Evolutionary conservation across 495 filamentous ascomycete species (phyloP).

Genomic region (Lepraria neglecta): DNA sequence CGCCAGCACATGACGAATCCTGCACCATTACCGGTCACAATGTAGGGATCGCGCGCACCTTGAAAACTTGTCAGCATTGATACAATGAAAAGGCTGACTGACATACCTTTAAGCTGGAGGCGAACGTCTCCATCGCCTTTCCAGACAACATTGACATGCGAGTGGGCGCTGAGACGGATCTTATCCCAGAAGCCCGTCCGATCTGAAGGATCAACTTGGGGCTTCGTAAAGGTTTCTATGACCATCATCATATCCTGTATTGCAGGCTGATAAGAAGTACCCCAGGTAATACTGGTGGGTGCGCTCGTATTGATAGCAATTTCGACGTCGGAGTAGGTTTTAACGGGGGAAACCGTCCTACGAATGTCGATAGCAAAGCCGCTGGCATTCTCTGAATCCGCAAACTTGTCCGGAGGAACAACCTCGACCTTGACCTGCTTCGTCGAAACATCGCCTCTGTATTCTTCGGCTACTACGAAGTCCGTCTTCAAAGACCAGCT

Average conservation of each 20-base stretch:
- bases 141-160: conserved; percentile 82
- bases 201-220: conserved; percentile 87
- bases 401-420: conserved; percentile 59
- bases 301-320: conserved; percentile 88
- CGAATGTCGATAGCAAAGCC: conserved; percentile 79
- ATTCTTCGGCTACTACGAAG: conserved; percentile 96
- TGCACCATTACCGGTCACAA: conserved; percentile 83
- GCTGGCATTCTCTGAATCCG: conserved; percentile 34
- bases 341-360: conserved; percentile 87
- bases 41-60: conserved; percentile 86
- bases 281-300: conserved; percentile 92
- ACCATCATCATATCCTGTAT: conserved; percentile 99
- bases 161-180: conserved; percentile 90
- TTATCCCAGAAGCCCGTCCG: conserved; percentile 98
- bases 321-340: conserved; percentile 88
- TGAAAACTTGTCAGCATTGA: conserved; percentile 12
- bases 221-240: conserved; percentile 94
- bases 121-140: conserved; percentile 94
- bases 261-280: conserved; percentile 92
- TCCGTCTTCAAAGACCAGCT: conserved; percentile 81
- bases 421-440: conserved; percentile 78
- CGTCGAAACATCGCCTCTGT: conserved; percentile 65
- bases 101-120: conserved; percentile 75
- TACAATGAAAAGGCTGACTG: neutral
- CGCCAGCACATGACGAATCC: conserved; percentile 98